Percentiles rank a stretch among this genome's conserved stretches.
Conservation (phyloP, 306 rosid species). For the Lathyrus sativus region DNA sequence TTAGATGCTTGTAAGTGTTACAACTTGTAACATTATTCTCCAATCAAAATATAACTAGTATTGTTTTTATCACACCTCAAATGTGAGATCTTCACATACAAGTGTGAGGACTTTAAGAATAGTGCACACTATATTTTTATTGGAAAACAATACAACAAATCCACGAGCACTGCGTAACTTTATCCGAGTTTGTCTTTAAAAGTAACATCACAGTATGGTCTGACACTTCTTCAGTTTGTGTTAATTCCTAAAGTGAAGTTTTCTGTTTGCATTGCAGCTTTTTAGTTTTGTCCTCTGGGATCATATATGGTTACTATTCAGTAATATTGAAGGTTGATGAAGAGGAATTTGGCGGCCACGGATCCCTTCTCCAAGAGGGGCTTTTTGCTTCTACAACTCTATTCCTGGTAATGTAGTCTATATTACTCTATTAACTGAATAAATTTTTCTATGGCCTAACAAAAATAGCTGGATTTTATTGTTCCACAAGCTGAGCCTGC, state of each 20-base stretch:
- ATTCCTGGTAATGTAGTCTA: conserved; percentile 69
- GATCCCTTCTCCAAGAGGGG: conserved; percentile 98
- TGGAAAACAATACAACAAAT: background rate
- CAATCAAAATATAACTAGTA: background rate
- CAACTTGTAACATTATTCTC: background rate
- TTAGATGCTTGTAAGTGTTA: background rate
- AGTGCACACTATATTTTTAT: background rate
- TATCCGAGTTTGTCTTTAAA: background rate
- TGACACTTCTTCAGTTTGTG: background rate
- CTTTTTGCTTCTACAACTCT: conserved; percentile 92
- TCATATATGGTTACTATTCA: conserved; percentile 81
- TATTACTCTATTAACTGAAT: background rate
- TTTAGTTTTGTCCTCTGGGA: conserved; percentile 67
- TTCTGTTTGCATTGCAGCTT: conserved; percentile 57
- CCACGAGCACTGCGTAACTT: background rate
- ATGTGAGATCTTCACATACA: background rate
- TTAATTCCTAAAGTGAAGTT: background rate
- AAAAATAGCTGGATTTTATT: background rate
- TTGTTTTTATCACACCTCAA: background rate
- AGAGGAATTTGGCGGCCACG: conserved; percentile 97
- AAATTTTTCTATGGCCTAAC: conserved; percentile 8
- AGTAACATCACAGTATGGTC: background rate
- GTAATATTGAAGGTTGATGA: conserved; percentile 87
- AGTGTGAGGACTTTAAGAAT: background rate
- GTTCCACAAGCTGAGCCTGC: conserved; percentile 25